phyloP scores from a whole-genome alignment of 176 grass and related monocot species.

The Cenchrus americanus region DNA sequence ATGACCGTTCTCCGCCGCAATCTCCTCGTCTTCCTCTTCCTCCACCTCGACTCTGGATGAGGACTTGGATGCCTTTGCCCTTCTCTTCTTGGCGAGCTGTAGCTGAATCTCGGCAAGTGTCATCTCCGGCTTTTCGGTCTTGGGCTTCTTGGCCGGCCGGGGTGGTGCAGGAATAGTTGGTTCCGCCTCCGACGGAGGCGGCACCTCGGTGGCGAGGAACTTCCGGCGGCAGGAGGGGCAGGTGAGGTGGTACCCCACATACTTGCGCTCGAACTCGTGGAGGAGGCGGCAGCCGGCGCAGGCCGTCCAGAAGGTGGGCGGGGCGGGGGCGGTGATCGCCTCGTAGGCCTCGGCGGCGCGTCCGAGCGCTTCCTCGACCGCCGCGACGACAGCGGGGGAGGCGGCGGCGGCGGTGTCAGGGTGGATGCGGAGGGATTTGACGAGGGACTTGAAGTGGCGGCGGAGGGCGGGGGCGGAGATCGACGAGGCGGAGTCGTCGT shows the following conservation, averaged over 20 bases:
- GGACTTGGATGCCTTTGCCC: constrained; percentile 33
- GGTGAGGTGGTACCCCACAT: constrained; percentile 77
- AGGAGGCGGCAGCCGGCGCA: constrained; percentile 81
- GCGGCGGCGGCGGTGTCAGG: constrained; percentile 1
- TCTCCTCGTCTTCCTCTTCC: constrained; percentile 21
- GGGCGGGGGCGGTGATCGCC: constrained; percentile 54
- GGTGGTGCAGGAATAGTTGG: background rate
- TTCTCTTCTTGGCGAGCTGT: constrained; percentile 57
- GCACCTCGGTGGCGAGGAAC: constrained; percentile 82
- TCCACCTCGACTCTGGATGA: constrained; percentile 22
- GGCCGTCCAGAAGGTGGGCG: constrained; percentile 84
- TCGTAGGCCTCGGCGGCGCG: constrained; percentile 59
- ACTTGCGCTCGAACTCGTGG: constrained; percentile 84
- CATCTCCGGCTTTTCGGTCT: constrained; percentile 49
- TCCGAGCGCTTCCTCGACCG: constrained; percentile 66
- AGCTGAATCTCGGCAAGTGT: constrained; percentile 82
- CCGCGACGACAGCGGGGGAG: constrained; percentile 1
- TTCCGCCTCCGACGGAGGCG: constrained; percentile 26
- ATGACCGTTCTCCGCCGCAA: constrained; percentile 15
- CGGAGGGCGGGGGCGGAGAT: constrained; percentile 32
- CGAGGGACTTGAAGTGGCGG: constrained; percentile 76
- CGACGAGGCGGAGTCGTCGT: constrained; percentile 4
- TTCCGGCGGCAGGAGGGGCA: constrained; percentile 85
- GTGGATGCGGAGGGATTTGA: constrained; percentile 56
- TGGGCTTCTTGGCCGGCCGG: constrained; percentile 48